These are phyloP conservation scores for Clonostachys byssicola DNA, from an alignment of 2,329 filamentous ascomycete species.

Conservation along the genomic window DNA sequence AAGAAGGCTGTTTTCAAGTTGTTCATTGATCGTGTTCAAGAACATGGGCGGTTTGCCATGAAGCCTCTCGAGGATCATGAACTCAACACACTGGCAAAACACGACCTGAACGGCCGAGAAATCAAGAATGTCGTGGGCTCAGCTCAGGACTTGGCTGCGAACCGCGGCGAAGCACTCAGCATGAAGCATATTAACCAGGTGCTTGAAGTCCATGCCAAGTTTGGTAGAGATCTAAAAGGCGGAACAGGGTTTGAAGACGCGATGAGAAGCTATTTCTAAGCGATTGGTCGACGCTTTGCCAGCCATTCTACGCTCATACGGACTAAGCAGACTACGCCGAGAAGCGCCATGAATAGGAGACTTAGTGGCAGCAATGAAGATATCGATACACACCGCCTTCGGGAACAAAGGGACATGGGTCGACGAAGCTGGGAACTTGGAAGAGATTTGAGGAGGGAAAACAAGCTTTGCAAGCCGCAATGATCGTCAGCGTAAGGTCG, in stretches of 20 bases:
- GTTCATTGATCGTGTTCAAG: conserved; percentile 71
- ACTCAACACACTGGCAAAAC: conserved; percentile 60
- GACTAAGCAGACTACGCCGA: too few species aligned
- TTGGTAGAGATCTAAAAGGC: conserved; percentile 79
- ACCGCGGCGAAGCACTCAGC: conserved; percentile 64
- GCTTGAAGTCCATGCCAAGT: conserved; percentile 78
- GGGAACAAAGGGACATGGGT: too few species aligned
- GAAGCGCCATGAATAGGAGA: too few species aligned
- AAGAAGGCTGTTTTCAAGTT: conserved; percentile 79
- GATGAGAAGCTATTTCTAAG: conserved; percentile 72
- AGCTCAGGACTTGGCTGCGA: conserved; percentile 76
- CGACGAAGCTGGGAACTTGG: too few species aligned
- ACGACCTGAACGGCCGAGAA: conserved; percentile 60
- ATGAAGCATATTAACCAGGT: conserved; percentile 81
- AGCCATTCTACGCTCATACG: too few species aligned
- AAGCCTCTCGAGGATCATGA: conserved; percentile 64
- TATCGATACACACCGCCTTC: too few species aligned
- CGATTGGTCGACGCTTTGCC: too few species aligned
- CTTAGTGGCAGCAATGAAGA: too few species aligned
- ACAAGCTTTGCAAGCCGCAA: too few species aligned
- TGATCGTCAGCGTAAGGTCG: too few species aligned
- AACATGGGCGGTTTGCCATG: conserved; percentile 56
- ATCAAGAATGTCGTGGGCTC: conserved; percentile 88
- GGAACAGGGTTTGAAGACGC: conserved; percentile 77
- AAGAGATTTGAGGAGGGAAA: too few species aligned